phyloP scores from a whole-genome alignment of 805 yeast species.

The Starmera amethionina region DNA sequence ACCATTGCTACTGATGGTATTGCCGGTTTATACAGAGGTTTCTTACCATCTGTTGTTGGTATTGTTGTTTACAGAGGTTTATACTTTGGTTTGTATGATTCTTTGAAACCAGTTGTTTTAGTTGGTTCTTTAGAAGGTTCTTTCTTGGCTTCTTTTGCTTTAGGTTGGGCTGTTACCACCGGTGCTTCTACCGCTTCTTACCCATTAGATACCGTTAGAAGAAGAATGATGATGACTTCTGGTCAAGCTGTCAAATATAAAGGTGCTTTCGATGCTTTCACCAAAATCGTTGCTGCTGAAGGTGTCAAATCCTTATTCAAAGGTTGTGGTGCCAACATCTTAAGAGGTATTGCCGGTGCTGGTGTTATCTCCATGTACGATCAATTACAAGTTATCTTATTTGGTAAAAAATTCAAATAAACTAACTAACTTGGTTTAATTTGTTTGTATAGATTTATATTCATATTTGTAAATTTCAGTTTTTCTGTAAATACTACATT shows the following conservation, averaged over 20 bases:
- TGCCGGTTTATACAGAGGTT: conserved; percentile 99
- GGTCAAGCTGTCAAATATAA: conserved; percentile 96
- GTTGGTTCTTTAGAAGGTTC: conserved; percentile 92
- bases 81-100: conserved; percentile 96
- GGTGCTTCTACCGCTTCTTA: conserved; percentile 98
- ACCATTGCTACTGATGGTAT: conserved; percentile 92
- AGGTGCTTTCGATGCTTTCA: conserved; percentile 92
- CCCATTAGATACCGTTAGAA: conserved; percentile 98
- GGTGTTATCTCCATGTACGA: conserved; percentile 98
- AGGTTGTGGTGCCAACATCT: conserved; percentile 99
- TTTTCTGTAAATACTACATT: no score
- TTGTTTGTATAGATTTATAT: neutral
- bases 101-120: conserved; percentile 88
- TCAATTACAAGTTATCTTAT: conserved; percentile 88
- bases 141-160: conserved; percentile 90
- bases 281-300: conserved; percentile 88
- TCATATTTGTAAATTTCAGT: no score
- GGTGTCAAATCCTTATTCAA: conserved; percentile 91
- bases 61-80: conserved; percentile 98
- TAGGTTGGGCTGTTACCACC: conserved; percentile 97
- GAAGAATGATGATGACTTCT: conserved; percentile 99
- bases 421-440: conserved; percentile 10
- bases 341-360: conserved; percentile 99
- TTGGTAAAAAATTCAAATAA: conserved; percentile 91
- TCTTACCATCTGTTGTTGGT: conserved; percentile 97